Conservation (phyloP, 371 early-diverging fungal species). For the Mortierella polycephala region DNA sequence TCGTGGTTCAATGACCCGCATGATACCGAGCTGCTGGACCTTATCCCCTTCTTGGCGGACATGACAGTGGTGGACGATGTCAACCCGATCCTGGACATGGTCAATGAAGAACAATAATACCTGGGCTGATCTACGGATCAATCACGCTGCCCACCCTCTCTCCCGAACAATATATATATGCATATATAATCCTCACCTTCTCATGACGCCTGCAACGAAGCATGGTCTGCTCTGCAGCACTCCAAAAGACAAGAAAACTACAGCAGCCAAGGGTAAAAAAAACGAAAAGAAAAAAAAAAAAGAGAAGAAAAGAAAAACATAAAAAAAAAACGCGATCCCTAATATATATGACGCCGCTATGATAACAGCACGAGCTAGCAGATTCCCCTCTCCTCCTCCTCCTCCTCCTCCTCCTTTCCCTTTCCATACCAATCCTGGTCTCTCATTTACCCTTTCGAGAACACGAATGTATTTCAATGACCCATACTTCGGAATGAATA, state of each 20-base stretch:
- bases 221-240: slow-evolving; percentile 4
- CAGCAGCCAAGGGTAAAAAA: slow-evolving; percentile 12
- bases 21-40: slow-evolving; percentile 93
- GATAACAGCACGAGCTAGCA: too few species aligned
- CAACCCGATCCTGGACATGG: slow-evolving; percentile 78
- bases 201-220: slow-evolving; percentile 7
- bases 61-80: slow-evolving; percentile 91
- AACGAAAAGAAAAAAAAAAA: slow-evolving; percentile 14
- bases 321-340: neutral
- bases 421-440: too few species aligned
- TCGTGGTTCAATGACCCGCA: slow-evolving; percentile 97
- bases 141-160: neutral
- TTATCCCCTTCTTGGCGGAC: slow-evolving; percentile 94
- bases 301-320: neutral
- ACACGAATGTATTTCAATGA: too few species aligned
- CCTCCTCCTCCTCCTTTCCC: too few species aligned
- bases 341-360: too few species aligned
- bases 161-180: slow-evolving; percentile 1
- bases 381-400: too few species aligned
- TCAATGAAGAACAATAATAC: slow-evolving; percentile 54
- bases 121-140: slow-evolving; percentile 5
- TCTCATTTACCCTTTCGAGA: too few species aligned
- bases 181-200: slow-evolving; percentile 10
- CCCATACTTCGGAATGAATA: too few species aligned
- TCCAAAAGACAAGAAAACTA: slow-evolving; percentile 2